Evolutionary conservation across 495 filamentous ascomycete genomes (phyloP).

Genomic region (Penicillium macrosclerotiorum): DNA sequence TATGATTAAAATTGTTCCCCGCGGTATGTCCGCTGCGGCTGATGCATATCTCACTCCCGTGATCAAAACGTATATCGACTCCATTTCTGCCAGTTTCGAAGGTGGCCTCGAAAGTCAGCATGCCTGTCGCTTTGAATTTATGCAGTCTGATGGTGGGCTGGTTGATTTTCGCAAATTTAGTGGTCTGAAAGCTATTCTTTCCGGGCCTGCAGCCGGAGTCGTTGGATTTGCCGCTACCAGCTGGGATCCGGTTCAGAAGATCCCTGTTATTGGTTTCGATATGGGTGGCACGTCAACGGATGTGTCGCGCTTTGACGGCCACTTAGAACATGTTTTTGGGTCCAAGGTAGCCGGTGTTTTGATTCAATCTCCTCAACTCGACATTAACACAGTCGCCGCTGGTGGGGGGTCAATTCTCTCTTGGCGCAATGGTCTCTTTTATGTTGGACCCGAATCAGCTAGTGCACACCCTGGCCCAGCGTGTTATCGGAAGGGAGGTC

Average conservation of each 20-base stretch:
- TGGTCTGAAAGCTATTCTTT: slow-evolving; percentile 57
- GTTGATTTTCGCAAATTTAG: slow-evolving; percentile 57
- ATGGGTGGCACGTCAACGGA: slow-evolving; percentile 97
- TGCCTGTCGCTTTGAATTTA: slow-evolving; percentile 50
- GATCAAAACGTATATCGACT: slow-evolving; percentile 92
- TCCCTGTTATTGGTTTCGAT: slow-evolving; percentile 93
- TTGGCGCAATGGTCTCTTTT: slow-evolving; percentile 90
- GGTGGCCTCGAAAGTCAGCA: slow-evolving; percentile 50
- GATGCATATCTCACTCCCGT: slow-evolving; percentile 96
- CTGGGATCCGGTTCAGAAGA: slow-evolving; percentile 82
- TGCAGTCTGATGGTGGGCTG: slow-evolving; percentile 57
- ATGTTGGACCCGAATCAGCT: slow-evolving; percentile 93
- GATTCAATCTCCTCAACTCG: slow-evolving; percentile 91
- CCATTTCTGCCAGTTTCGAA: slow-evolving; percentile 68
- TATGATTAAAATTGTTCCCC: slow-evolving; percentile 74
- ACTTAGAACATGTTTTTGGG: slow-evolving; percentile 96
- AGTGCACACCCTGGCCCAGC: slow-evolving; percentile 91
- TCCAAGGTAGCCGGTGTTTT: slow-evolving; percentile 95
- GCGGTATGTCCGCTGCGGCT: slow-evolving; percentile 89
- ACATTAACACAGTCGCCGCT: slow-evolving; percentile 97
- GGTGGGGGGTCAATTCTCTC: slow-evolving; percentile 88
- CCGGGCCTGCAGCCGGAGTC: slow-evolving; percentile 65
- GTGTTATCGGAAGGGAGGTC: slow-evolving; percentile 93
- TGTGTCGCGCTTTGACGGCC: slow-evolving; percentile 87
- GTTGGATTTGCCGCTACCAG: slow-evolving; percentile 95